Evolutionary conservation across 2,329 filamentous ascomycete genomes (phyloP), one percentile per base, ranked within the genome.

Genomic region (Fusarium longipes): DNA sequence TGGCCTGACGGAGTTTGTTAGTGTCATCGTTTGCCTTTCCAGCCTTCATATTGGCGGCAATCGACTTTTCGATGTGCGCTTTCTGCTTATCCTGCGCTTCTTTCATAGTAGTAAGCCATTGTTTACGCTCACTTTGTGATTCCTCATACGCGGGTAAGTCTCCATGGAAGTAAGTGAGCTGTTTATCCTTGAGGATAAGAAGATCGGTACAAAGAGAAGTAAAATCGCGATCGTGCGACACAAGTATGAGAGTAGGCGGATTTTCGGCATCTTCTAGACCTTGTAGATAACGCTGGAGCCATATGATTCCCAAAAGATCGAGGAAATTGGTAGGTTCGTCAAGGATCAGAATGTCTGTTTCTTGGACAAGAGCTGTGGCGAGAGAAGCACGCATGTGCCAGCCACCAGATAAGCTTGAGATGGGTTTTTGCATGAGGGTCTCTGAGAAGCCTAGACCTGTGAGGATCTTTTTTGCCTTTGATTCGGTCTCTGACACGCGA

Each of bases 311-410:
- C 0, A 93, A 84, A 1, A 96, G 82, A 73, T 96, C 93, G 2
- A 96, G 84, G 74, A 93, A 96, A 74, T 96, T 96, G 32, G 93
- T 96, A 0, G 93, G 93, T 75, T 96, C 93, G 75, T 96, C 93
- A 3, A 96, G 86, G 49, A 96, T 89, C 58, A 96, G 82, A 4
- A 96, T 87, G 68, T 96, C 92, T 0, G 89, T 87, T 9, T 90
- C 86, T 64, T 93, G 90, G 2, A 93, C 85, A 6, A 96, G 82
- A 1, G 88, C 87, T 5, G 82, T 82, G 4, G 90, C 89, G 1
- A 93, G 82, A 58, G 88, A 82, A 27, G 87, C 87, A 11, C 91
- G 86, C 87, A 92, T 93, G 62, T 83, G 86, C 90, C 90, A 93
- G 3, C 91, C 93, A 8, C 93, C 93, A 0, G 92, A 96, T 3